Evolutionary conservation across 2,329 filamentous ascomycete genomes (phyloP).

Genomic region (Trichophyton verrucosum): DNA sequence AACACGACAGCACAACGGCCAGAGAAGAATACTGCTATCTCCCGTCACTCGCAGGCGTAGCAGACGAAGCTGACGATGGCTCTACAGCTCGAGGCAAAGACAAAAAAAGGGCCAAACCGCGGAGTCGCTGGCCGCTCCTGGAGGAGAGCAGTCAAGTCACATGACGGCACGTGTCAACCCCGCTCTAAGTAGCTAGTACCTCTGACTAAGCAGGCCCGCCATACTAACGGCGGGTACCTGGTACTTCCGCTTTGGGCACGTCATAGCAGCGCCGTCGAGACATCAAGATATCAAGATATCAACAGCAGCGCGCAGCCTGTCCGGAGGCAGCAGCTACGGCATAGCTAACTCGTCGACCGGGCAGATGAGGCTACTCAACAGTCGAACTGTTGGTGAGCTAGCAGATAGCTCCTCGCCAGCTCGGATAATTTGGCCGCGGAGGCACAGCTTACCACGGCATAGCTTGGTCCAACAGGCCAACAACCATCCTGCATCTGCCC

Average conservation of each 20-base stretch:
- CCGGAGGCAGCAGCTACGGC: not conserved
- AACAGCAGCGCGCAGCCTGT: not conserved
- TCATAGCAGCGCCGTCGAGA: not conserved
- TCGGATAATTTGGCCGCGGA: not conserved
- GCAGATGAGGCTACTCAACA: not conserved
- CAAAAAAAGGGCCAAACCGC: not conserved
- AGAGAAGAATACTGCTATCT: conserved; percentile 7
- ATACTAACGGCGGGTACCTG: not conserved
- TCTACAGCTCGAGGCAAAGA: not conserved
- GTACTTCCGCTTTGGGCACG: too few relatives aligned
- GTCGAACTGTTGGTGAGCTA: not conserved
- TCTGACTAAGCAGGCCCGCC: not conserved
- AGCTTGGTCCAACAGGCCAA: not conserved
- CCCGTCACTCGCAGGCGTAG: conserved; percentile 3
- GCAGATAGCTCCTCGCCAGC: conserved; percentile 1
- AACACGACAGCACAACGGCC: not conserved
- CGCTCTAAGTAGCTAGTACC: not conserved
- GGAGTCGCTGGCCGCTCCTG: too few relatives aligned
- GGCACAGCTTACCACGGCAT: not conserved
- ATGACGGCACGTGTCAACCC: conserved; percentile 4
- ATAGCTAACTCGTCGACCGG: not conserved
- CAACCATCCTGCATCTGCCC: not conserved
- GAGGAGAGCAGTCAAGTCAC: not conserved
- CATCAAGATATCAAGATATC: not conserved
- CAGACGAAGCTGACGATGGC: conserved; percentile 15